Conservation (phyloP, 805 yeast species). For the Candida lessepsii region DNA sequence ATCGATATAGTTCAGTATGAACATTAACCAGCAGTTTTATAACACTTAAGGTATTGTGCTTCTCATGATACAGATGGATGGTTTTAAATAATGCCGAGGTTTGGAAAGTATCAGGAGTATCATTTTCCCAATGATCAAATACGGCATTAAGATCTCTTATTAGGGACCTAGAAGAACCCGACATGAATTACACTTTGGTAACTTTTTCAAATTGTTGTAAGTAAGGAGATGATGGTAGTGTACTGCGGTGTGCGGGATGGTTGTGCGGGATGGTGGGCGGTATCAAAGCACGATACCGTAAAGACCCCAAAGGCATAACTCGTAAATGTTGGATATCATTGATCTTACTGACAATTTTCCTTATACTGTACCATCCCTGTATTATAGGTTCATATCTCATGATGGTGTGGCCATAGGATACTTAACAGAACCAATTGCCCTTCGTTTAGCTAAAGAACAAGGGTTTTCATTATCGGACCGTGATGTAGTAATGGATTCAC, state of each 20-base stretch:
- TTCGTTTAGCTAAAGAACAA: constrained; percentile 17
- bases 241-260: too few species aligned
- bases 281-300: too few species aligned
- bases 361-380: constrained; percentile 16
- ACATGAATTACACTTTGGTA: too few species aligned
- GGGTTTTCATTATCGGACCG: constrained; percentile 19
- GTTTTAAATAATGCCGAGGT: constrained; percentile 16
- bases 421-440: constrained; percentile 25
- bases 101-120: constrained; percentile 6
- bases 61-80: constrained; percentile 20
- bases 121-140: constrained; percentile 23
- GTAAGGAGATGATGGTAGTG: too few species aligned
- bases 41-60: constrained; percentile 35
- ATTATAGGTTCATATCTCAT: constrained; percentile 29
- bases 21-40: constrained; percentile 29
- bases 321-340: constrained; percentile 14
- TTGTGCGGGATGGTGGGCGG: too few species aligned
- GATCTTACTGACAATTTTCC: constrained; percentile 33
- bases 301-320: too few species aligned
- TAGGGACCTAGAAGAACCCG: constrained; percentile 28
- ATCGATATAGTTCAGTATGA: constrained; percentile 34
- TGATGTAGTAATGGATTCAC: constrained; percentile 26
- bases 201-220: too few species aligned
- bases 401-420: constrained; percentile 31
- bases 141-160: constrained; percentile 24